phyloP scores from a whole-genome alignment of 768 basidiomycete genomes.

The Lentinula raphanica region DNA sequence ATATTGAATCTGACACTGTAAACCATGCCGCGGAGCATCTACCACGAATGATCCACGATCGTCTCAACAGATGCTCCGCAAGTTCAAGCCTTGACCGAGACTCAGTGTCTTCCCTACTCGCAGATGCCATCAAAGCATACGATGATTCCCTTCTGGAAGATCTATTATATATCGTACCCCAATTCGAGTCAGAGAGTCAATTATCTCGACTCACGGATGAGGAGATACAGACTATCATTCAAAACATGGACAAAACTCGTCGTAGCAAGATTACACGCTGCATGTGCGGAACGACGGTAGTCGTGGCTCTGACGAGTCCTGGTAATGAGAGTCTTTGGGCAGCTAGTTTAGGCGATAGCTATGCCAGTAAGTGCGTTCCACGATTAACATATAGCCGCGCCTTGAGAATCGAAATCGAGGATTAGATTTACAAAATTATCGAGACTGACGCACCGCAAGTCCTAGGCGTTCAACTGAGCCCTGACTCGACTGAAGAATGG shows the following conservation, averaged over 20 bases:
- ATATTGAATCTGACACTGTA: conserved; percentile 43
- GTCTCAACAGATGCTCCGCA: no score
- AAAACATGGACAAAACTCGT: conserved; percentile 33
- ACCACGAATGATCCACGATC: conserved; percentile 25
- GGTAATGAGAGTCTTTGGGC: conserved; percentile 43
- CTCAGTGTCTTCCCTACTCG: conserved; percentile 31
- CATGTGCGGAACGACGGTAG: conserved; percentile 49
- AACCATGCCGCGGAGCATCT: conserved; percentile 30
- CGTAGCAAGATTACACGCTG: conserved; percentile 34
- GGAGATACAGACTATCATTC: conserved; percentile 32
- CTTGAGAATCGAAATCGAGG: no score
- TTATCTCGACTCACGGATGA: conserved; percentile 30
- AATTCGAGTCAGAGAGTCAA: conserved; percentile 16
- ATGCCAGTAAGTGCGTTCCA: conserved; percentile 33
- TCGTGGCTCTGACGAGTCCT: conserved; percentile 43
- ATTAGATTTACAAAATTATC: no score
- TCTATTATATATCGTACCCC: conserved; percentile 38
- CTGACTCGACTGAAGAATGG: no score
- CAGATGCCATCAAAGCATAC: conserved; percentile 17
- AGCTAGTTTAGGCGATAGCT: conserved; percentile 52
- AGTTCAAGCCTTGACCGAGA: conserved; percentile 21
- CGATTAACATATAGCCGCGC: no score
- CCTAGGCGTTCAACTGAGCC: no score
- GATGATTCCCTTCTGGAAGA: conserved; percentile 34
- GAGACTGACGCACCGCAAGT: no score